phyloP scores from a whole-genome alignment of 306 rosid genomes.

The Gynostemma pentaphyllum region DNA sequence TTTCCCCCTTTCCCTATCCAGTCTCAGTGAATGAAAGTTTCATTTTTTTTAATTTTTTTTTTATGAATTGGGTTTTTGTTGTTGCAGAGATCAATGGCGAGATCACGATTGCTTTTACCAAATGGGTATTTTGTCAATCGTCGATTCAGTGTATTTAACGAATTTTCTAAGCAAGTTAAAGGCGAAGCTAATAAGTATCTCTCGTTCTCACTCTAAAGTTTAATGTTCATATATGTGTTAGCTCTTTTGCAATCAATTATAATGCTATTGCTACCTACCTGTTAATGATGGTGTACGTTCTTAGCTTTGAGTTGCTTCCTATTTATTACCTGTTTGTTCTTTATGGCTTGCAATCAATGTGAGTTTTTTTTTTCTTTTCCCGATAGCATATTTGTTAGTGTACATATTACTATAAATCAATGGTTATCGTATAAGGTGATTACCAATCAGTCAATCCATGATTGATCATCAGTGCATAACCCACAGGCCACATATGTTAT shows the following conservation, averaged over 20 bases:
- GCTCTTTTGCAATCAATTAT: background rate
- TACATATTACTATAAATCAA: no score
- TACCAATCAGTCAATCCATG: no score
- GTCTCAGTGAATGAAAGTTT: no score
- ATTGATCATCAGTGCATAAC: no score
- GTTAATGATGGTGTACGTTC: background rate
- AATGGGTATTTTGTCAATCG: constrained; percentile 30
- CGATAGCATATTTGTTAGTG: no score
- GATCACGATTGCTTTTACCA: constrained; percentile 27
- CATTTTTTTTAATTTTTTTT: no score
- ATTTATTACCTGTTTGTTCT: background rate
- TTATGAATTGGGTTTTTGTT: constrained; percentile 8
- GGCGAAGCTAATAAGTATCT: constrained; percentile 66
- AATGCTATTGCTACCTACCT: background rate
- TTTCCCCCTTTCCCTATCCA: no score
- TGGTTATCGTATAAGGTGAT: no score
- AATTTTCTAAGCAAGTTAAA: constrained; percentile 61
- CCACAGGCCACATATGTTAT: no score
- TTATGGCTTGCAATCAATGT: background rate
- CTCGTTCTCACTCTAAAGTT: background rate
- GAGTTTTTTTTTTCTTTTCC: no score
- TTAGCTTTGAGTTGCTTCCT: background rate
- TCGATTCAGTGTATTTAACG: constrained; percentile 60
- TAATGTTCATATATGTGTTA: background rate
- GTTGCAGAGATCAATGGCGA: constrained; percentile 30